A percentile compares a stretch with the other conserved stretches of the same genome.
Conservation (phyloP, 176 grass and related monocot species). For the Elaeis guineensis region DNA sequence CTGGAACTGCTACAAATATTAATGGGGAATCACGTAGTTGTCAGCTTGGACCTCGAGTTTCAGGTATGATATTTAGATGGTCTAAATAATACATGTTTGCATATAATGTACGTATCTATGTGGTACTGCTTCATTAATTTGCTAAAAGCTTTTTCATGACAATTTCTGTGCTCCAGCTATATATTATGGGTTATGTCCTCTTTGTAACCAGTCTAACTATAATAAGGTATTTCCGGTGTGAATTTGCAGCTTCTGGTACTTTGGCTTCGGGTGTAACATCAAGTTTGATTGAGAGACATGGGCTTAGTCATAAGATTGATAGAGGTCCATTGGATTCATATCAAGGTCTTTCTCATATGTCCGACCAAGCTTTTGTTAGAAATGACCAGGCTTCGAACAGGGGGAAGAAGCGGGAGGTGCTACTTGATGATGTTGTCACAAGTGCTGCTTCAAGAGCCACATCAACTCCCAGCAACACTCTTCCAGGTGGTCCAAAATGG, state of each 20-base stretch:
- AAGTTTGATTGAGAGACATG: constrained; percentile 25
- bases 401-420: constrained; percentile 28
- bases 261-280: constrained; percentile 19
- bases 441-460: constrained; percentile 15
- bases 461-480: constrained; percentile 1
- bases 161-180: too few relatives aligned
- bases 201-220: too few relatives aligned
- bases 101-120: too few relatives aligned
- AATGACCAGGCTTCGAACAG: constrained; percentile 5
- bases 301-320: constrained; percentile 38
- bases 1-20: constrained; percentile 8
- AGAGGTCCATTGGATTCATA: constrained; percentile 40
- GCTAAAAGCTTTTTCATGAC: too few relatives aligned
- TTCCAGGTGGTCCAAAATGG: constrained; percentile 53
- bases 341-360: constrained; percentile 14
- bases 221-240: background rate
- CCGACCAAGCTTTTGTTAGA: constrained; percentile 17
- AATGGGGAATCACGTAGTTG: background rate
- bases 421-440: constrained; percentile 29
- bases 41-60: too few relatives aligned
- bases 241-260: constrained; percentile 3
- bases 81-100: too few relatives aligned
- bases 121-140: too few relatives aligned
- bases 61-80: too few relatives aligned
- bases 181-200: too few relatives aligned